Conservation (phyloP, 352 stramenopile genomes). For the Pythium phragmiticola region DNA sequence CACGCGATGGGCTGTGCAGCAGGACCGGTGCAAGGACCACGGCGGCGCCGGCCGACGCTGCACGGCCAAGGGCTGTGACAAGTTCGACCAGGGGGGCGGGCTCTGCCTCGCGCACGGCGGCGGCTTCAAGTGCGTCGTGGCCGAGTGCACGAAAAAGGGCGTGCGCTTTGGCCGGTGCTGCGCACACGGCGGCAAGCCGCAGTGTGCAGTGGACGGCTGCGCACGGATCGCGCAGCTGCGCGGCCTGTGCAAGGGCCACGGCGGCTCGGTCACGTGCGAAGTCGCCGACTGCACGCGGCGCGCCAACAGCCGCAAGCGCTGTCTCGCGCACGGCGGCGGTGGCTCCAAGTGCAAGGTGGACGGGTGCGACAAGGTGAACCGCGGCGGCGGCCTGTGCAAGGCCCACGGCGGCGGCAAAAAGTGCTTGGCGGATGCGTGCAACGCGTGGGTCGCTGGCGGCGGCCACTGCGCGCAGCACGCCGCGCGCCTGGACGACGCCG, state of each 20-base stretch:
- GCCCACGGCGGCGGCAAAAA: conserved; percentile 80
- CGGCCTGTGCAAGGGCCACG: conserved; percentile 80
- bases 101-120: conserved; percentile 74
- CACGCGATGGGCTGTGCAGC: conserved; percentile 63
- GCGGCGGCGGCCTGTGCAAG: conserved; percentile 77
- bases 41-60: conserved; percentile 70
- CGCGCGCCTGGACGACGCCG: conserved; percentile 16
- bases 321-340: conserved; percentile 79
- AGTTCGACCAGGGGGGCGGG: conserved; percentile 78
- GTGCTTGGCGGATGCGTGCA: conserved; percentile 54
- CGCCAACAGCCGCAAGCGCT: conserved; percentile 75
- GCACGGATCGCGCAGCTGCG: conserved; percentile 61
- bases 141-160: conserved; percentile 79
- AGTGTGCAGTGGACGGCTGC: conserved; percentile 63
- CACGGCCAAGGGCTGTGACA: conserved; percentile 60
- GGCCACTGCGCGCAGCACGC: conserved; percentile 67
- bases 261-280: conserved; percentile 65
- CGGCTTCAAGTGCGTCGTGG: conserved; percentile 62
- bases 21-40: conserved; percentile 74
- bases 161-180: conserved; percentile 79
- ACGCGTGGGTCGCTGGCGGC: conserved; percentile 70
- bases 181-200: conserved; percentile 71
- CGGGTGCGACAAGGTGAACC: conserved; percentile 72
- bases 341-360: conserved; percentile 66
- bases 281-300: conserved; percentile 59